Base-by-base conservation (phyloP, 225 moss, liverwort and hornwort genomes). In the Anthoceros angustus region DNA sequence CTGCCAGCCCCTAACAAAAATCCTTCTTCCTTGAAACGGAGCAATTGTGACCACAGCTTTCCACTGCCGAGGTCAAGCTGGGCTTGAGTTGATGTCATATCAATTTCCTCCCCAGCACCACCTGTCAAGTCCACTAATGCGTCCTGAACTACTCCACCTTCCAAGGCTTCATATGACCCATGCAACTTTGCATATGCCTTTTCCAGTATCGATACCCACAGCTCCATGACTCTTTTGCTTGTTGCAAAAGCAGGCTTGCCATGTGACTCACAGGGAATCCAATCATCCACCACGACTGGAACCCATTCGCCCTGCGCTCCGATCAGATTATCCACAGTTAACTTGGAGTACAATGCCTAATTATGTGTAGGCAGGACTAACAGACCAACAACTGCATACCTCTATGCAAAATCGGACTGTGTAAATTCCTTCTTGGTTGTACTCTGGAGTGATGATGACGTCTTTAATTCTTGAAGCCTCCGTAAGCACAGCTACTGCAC, bases 171-270 rank as follows among this genome's bases (percentile, higher is more conserved):
- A 40, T 87, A 98, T 5, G 95, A 98, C 2, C 95, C 95, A 76
- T 98, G 95, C 45, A 98, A 75, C 80, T 98, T 98, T 2, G 95
- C 95, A 73, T 98, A 98, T 5, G 95, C 95, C 73, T 98, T 98
- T 75, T 98, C 95, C 46, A 98, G 73, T 68, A 98, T 88, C 42
- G 95, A 98, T 7, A 98, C 95, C 95, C 95, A 98, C 45, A 98
- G 77, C 66, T 98, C 95, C 67, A 81, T 89, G 40, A 85, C 85
- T 72, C 92, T 98, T 63, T 88, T 80, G 71, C 95, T 98, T 0
- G 89, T 98, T 24, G 95, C 95, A 67, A 98, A 98, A 39, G 95
- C 95, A 10, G 95, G 95, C 72, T 98, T 98, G 20, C 95, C 95
- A 66, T 82, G 75, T 42, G 85, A 80, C 75, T 98, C 92, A 72